Conservation (phyloP, 2,329 filamentous ascomycete genomes). For the Penicillium verrucosum region DNA sequence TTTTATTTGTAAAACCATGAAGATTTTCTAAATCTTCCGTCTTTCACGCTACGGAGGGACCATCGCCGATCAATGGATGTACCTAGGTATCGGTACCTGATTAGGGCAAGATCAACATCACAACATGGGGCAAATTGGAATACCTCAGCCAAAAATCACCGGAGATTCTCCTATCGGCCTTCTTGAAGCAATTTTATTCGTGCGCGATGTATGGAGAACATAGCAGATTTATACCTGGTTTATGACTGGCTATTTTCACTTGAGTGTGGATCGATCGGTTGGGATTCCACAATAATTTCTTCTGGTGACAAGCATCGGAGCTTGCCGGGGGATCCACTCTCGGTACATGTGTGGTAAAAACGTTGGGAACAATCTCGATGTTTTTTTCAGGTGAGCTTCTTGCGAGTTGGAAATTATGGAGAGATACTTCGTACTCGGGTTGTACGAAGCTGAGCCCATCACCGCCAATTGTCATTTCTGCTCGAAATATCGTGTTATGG, state of each 20-base stretch:
- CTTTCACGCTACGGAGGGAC: background rate
- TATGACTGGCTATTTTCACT: background rate
- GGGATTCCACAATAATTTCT: background rate
- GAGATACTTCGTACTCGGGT: background rate
- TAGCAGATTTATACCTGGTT: background rate
- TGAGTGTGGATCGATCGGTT: background rate
- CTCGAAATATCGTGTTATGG: background rate
- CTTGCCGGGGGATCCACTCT: background rate
- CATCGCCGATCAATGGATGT: constrained; percentile 1
- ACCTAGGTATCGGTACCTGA: background rate
- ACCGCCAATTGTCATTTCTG: no score
- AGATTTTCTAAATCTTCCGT: background rate
- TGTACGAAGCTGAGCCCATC: background rate
- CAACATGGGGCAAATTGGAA: background rate
- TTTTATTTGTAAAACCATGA: background rate
- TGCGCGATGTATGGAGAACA: no score
- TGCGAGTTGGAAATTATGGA: background rate
- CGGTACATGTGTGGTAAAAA: background rate
- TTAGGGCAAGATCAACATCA: background rate
- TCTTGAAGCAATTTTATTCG: background rate
- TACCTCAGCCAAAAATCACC: background rate
- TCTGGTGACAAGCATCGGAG: background rate
- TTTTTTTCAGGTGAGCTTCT: no score
- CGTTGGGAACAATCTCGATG: background rate
- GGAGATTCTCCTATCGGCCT: background rate